Conservation (phyloP, 1,284 basidiomycete species). For the Neolentinus lepideus region DNA sequence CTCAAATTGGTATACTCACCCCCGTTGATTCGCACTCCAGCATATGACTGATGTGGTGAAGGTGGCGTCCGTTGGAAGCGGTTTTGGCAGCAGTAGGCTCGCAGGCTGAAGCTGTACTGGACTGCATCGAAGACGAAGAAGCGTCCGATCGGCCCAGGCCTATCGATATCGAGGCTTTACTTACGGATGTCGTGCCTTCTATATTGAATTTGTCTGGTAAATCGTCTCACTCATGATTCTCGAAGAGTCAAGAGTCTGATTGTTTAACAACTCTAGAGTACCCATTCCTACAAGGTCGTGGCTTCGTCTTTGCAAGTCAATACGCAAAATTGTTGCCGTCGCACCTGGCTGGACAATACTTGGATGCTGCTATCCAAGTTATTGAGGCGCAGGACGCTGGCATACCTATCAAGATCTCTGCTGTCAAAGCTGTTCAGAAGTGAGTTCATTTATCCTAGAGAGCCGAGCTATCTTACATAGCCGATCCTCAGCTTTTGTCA, state of each 20-base stretch:
- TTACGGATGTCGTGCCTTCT: slow-evolving; percentile 75
- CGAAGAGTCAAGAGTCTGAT: background rate
- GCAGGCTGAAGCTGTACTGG: slow-evolving; percentile 70
- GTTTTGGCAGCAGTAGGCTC: slow-evolving; percentile 81
- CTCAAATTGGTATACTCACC: slow-evolving; percentile 40
- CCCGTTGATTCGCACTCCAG: background rate
- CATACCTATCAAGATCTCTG: slow-evolving; percentile 88
- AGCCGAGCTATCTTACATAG: slow-evolving; percentile 2
- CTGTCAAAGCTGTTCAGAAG: slow-evolving; percentile 90
- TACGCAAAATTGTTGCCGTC: slow-evolving; percentile 72
- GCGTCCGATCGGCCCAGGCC: slow-evolving; percentile 54
- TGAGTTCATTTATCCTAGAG: slow-evolving; percentile 27
- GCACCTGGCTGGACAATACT: slow-evolving; percentile 73
- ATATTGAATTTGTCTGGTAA: slow-evolving; percentile 61
- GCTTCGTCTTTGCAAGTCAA: slow-evolving; percentile 92
- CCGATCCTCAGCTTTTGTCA: slow-evolving; percentile 55
- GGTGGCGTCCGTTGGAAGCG: slow-evolving; percentile 90
- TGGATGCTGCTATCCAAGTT: slow-evolving; percentile 80
- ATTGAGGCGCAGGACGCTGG: slow-evolving; percentile 68
- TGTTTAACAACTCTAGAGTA: slow-evolving; percentile 40
- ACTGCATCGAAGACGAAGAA: slow-evolving; percentile 70
- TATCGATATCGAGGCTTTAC: slow-evolving; percentile 73
- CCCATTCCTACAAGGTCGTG: slow-evolving; percentile 90
- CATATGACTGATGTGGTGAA: slow-evolving; percentile 20
- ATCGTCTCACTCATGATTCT: slow-evolving; percentile 12